Conservation (phyloP, 2,329 filamentous ascomycete genomes). For the Trichoderma koningii region DNA sequence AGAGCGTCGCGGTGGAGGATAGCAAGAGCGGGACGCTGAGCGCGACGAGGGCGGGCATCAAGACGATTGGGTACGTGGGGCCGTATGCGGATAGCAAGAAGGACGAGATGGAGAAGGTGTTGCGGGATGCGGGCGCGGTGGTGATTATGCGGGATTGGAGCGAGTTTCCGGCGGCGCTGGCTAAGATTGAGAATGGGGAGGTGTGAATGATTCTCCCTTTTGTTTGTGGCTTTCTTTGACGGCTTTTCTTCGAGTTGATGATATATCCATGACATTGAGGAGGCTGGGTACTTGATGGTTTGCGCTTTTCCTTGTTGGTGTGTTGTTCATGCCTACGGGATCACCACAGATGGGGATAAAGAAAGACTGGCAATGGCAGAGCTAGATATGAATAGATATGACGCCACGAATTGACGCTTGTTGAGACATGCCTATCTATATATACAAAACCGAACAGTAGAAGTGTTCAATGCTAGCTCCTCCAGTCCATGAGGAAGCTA, state of each 20-base stretch:
- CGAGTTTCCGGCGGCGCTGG: slow-evolving; percentile 54
- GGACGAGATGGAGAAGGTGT: slow-evolving; percentile 64
- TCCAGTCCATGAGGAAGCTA: slow-evolving; percentile 74
- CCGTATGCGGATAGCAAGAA: slow-evolving; percentile 66
- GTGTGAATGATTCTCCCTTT: slow-evolving; percentile 31
- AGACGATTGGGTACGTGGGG: slow-evolving; percentile 81
- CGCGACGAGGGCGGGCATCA: slow-evolving; percentile 72
- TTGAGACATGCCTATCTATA: background rate
- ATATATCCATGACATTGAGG: background rate
- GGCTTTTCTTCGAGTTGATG: no score
- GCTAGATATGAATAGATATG: slow-evolving; percentile 27
- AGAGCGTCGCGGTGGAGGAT: slow-evolving; percentile 84
- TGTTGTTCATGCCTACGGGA: background rate
- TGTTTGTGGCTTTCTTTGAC: background rate
- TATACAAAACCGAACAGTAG: background rate
- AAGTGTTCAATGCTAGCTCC: slow-evolving; percentile 29
- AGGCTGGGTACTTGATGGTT: background rate
- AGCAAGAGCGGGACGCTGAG: slow-evolving; percentile 82
- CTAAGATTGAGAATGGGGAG: slow-evolving; percentile 49
- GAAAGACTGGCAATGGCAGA: slow-evolving; percentile 10
- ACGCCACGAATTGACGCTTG: slow-evolving; percentile 22
- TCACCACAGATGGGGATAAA: background rate
- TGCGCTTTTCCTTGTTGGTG: background rate
- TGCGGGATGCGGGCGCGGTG: slow-evolving; percentile 63
- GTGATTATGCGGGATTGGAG: slow-evolving; percentile 63